Percentiles rank a stretch among this genome's conserved stretches.
These are phyloP conservation scores for Globisporangium abappressorium DNA, from an alignment of 352 stramenopile genomes.

Conservation along the genomic window DNA sequence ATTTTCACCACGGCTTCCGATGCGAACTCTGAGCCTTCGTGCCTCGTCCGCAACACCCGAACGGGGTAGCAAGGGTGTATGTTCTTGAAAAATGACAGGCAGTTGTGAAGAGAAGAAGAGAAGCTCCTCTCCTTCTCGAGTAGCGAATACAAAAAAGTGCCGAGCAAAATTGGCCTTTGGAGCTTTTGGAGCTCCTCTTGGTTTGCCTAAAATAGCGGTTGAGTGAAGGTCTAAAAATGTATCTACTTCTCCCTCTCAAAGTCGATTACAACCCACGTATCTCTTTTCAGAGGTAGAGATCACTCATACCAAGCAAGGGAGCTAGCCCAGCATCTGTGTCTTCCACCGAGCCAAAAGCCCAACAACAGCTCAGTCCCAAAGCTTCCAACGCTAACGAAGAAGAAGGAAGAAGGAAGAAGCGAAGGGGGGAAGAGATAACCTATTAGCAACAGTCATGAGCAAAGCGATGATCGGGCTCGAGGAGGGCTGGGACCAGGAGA, in stretches of 20 bases:
- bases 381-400: not conserved
- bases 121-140: too few relatives aligned
- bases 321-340: not conserved
- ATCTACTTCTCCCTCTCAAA: not conserved
- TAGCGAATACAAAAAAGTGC: too few relatives aligned
- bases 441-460: slow-evolving; percentile 37
- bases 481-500: slow-evolving; percentile 85
- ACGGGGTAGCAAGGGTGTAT: too few relatives aligned
- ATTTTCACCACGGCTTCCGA: too few relatives aligned
- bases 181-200: too few relatives aligned
- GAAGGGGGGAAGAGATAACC: not conserved
- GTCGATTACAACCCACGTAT: not conserved
- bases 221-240: slow-evolving; percentile 14
- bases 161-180: too few relatives aligned
- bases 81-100: too few relatives aligned
- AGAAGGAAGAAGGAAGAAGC: not conserved
- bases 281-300: not conserved
- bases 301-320: not conserved
- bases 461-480: slow-evolving; percentile 86
- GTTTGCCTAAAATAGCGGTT: not conserved
- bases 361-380: not conserved
- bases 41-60: too few relatives aligned
- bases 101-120: too few relatives aligned
- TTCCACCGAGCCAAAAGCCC: not conserved
- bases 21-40: too few relatives aligned